Base-by-base conservation (phyloP, 2,329 filamentous ascomycete species). In the Ploettnerulaceae sp. region DNA sequence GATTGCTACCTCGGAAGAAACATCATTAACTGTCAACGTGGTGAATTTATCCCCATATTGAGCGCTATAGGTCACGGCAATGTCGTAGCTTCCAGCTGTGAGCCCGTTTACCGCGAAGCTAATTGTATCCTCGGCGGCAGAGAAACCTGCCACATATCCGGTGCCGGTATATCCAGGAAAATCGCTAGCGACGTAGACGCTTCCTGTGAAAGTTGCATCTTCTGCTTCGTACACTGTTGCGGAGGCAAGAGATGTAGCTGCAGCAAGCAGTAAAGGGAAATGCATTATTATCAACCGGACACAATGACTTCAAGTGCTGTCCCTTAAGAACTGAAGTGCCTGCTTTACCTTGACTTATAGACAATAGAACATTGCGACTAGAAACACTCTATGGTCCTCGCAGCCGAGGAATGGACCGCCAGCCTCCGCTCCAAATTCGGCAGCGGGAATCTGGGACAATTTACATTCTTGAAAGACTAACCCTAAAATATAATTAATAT, bases 121-220 rank as follows among this genome's bases (percentile, higher is more conserved):
- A 47, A 74, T 61, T 49, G 67, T 67, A 57, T 73, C 71, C 4
- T 60, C 55, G 3, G 58, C 52, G 1, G 64, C 59, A 28, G 71
- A 68, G 54, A 73, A 74, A 35, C 69, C 67, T 20, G 68, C 67
- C 12, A 74, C 67, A 47, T 75, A 75, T 26, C 71, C 71, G 9
- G 66, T 67, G 4, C 51, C 48, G 9, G 48, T 42, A 39, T 45
- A 51, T 4, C 51, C 51, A 24, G 48, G 24, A 7, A 53, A 6
- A 37, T 45, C 48, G 15, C 45, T 47, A 28, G 45, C 51, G 33
- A 48, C 29, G 11, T 29, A 29, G 9, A 51, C 18, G 21, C 12
- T 40, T 7, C 48, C 48, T n/a, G 26, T 22, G 20, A 38, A 14
- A 25, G 48, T 44, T 4, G 36, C 45, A 21, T 38, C 12, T 37